These are phyloP conservation scores for Verticillium isaacii DNA, from an alignment of 2,329 filamentous ascomycete species.

Conservation along the genomic window DNA sequence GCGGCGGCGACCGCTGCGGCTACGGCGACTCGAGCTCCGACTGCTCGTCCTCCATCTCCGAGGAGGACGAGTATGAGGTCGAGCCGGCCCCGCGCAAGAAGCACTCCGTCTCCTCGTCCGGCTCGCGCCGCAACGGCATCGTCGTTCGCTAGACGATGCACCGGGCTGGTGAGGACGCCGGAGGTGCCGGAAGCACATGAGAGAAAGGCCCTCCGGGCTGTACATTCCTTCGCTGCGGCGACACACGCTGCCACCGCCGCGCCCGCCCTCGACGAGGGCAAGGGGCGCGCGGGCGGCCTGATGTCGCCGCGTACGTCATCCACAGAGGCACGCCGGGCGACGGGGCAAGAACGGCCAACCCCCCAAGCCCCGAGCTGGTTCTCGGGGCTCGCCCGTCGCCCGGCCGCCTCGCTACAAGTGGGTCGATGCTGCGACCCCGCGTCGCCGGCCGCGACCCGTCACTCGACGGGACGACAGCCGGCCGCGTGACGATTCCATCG, in stretches of 20 bases:
- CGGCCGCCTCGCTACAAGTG: constrained; percentile 25
- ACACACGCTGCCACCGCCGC: background rate
- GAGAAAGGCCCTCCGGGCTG: constrained; percentile 17
- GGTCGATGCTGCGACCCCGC: constrained; percentile 52
- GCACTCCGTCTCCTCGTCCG: constrained; percentile 34
- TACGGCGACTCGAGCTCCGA: constrained; percentile 67
- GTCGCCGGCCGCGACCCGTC: constrained; percentile 17
- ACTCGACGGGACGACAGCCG: background rate
- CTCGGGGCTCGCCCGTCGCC: constrained; percentile 25
- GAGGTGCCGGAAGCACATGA: constrained; percentile 7
- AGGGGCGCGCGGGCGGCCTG: background rate
- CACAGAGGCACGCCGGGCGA: background rate
- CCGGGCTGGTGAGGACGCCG: constrained; percentile 1
- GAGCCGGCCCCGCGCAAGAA: constrained; percentile 8
- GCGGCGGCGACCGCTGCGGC: constrained; percentile 82
- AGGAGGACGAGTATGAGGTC: constrained; percentile 49
- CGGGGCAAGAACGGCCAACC: constrained; percentile 5
- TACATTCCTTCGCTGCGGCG: constrained; percentile 22
- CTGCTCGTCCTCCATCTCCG: constrained; percentile 62
- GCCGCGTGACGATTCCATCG: background rate
- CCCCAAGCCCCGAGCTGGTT: constrained; percentile 34
- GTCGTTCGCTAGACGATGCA: constrained; percentile 40
- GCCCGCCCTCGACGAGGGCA: background rate
- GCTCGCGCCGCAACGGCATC: constrained; percentile 60
- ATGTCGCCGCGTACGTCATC: background rate